Evolutionary conservation across 108 stramenopile species (phyloP).

Genomic region (Mayamaea pseudoterrestris): DNA sequence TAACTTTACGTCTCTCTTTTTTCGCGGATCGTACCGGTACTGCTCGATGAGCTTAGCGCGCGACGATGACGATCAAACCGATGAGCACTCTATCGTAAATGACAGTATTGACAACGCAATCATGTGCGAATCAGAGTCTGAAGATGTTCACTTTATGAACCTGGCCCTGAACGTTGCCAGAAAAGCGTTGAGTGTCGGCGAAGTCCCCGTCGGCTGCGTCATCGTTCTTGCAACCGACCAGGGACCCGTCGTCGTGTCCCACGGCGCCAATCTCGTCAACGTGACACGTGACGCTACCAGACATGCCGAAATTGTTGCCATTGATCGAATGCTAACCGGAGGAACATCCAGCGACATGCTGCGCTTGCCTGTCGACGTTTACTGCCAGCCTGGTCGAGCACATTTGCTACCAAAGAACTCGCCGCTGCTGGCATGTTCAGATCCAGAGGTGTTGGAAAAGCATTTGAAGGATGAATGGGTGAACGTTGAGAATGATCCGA

Average conservation of each 20-base stretch:
- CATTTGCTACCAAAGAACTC: conserved; percentile 1
- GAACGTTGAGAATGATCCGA: conserved; percentile 29
- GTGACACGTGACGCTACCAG: conserved; percentile 76
- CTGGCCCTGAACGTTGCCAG: conserved; percentile 57
- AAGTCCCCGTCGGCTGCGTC: conserved; percentile 84
- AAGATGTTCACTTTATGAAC: conserved; percentile 57
- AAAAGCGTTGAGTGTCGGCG: conserved; percentile 50
- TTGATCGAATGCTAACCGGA: conserved; percentile 62
- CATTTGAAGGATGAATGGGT: conserved; percentile 38
- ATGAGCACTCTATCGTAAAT: too few relatives aligned
- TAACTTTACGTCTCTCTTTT: too few relatives aligned
- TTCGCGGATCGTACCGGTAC: too few relatives aligned
- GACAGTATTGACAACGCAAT: conserved; percentile 4
- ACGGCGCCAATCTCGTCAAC: conserved; percentile 83
- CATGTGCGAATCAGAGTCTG: conserved; percentile 1
- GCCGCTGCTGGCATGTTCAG: neutral
- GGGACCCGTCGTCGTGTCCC: conserved; percentile 50
- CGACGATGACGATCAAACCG: too few relatives aligned
- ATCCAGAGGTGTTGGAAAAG: conserved; percentile 9
- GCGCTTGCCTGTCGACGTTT: conserved; percentile 30
- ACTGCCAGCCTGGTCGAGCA: conserved; percentile 13
- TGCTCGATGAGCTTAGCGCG: too few relatives aligned
- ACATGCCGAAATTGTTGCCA: conserved; percentile 76
- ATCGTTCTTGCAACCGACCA: conserved; percentile 30
- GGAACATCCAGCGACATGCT: conserved; percentile 50